Conservation (phyloP, 2,329 filamentous ascomycete genomes). For the Hymenoscyphus fructigenus region DNA sequence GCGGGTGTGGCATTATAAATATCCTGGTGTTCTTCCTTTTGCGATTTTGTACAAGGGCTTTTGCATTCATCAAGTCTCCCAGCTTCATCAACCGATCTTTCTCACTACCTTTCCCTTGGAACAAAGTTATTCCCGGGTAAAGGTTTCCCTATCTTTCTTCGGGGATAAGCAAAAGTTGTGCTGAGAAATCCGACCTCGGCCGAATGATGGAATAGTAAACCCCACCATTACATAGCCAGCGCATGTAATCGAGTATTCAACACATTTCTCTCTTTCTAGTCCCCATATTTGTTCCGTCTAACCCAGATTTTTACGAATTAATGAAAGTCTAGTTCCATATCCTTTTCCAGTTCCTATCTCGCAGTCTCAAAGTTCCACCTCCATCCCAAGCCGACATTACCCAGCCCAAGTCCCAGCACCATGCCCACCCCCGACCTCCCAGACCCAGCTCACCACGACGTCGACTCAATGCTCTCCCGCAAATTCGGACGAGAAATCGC, state of each 20-base stretch:
- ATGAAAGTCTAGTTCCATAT: background rate
- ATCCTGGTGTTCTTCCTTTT: too few relatives aligned
- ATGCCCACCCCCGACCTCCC: constrained; percentile 36
- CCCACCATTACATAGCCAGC: constrained; percentile 22
- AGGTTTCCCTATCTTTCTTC: background rate
- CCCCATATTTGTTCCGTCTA: background rate
- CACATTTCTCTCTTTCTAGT: background rate
- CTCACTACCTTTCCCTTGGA: too few relatives aligned
- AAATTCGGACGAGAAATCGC: constrained; percentile 78
- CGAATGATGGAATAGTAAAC: constrained; percentile 6
- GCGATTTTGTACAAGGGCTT: too few relatives aligned
- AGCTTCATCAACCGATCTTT: too few relatives aligned
- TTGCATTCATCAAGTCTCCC: too few relatives aligned
- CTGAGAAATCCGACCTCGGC: constrained; percentile 1
- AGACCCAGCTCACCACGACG: constrained; percentile 32
- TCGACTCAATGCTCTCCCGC: constrained; percentile 61
- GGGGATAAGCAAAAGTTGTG: background rate
- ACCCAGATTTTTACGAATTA: background rate
- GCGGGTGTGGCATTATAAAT: too few relatives aligned
- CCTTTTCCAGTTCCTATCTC: background rate
- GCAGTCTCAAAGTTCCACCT: background rate
- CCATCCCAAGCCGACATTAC: background rate
- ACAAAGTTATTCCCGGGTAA: too few relatives aligned
- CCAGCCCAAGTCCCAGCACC: constrained; percentile 9
- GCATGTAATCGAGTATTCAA: background rate